Conservation (phyloP, 495 filamentous ascomycete genomes). For the Pseudoneurospora amorphoporcata region DNA sequence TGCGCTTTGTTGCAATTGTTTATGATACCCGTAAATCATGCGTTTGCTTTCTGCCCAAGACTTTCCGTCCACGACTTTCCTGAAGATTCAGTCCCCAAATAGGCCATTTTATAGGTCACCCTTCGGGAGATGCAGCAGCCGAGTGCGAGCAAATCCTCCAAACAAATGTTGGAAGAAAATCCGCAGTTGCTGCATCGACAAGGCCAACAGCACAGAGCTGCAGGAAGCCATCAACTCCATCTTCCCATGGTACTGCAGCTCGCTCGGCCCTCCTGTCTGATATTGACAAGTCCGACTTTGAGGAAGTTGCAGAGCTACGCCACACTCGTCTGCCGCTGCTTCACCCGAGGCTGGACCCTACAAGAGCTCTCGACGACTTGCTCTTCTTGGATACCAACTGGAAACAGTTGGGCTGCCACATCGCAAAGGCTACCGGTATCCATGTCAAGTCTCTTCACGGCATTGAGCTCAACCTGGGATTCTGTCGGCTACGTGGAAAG, state of each 20-base stretch:
- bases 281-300: not conserved
- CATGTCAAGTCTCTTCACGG: not conserved
- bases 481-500: not conserved
- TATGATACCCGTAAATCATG: not conserved
- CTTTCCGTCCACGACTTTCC: not conserved
- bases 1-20: no score
- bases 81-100: not conserved
- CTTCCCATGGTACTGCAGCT: conserved; percentile 26
- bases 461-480: conserved; percentile 11
- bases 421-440: not conserved
- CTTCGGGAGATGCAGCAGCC: not conserved
- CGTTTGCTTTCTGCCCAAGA: not conserved
- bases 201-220: conserved; percentile 22
- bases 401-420: not conserved
- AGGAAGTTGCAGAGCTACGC: not conserved
- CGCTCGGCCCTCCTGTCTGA: conserved; percentile 27
- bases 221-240: conserved; percentile 32
- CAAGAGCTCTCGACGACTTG: conserved; percentile 25
- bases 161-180: not conserved
- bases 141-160: not conserved
- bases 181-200: conserved; percentile 22
- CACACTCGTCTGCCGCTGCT: conserved; percentile 19
- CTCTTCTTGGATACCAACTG: conserved; percentile 23
- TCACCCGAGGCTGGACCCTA: conserved; percentile 33
- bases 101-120: conserved; percentile 3